These are phyloP conservation scores for Leucogyrophana mollusca DNA, from an alignment of 768 basidiomycete species.

Conservation along the genomic window DNA sequence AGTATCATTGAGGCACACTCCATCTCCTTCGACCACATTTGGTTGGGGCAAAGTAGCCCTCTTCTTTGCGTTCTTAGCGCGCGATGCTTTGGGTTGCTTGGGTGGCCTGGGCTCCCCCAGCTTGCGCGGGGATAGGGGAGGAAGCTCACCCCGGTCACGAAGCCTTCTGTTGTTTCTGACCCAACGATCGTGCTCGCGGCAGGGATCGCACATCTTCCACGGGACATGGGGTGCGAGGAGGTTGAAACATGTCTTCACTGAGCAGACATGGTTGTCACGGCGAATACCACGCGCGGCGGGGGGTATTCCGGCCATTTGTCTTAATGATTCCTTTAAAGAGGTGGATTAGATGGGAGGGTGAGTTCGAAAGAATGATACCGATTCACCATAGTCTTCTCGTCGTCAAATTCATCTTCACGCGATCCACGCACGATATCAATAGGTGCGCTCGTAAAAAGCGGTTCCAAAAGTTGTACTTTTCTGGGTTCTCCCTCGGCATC, in stretches of 20 bases:
- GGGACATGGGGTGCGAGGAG: constrained; percentile 39
- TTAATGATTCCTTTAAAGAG: constrained; percentile 1
- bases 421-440: constrained; percentile 6
- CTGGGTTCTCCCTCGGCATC: constrained; percentile 5
- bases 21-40: background rate
- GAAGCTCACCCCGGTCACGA: constrained; percentile 16
- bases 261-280: constrained; percentile 37
- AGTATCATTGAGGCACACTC: background rate
- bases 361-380: too few species aligned
- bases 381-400: constrained; percentile 3
- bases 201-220: constrained; percentile 50
- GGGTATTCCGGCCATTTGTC: constrained; percentile 14
- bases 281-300: constrained; percentile 29
- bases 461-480: constrained; percentile 2
- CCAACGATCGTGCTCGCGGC: constrained; percentile 36
- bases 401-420: constrained; percentile 4
- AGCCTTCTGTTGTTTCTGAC: constrained; percentile 27
- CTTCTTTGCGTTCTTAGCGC: background rate
- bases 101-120: background rate
- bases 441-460: constrained; percentile 4
- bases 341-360: too few species aligned
- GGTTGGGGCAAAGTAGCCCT: background rate
- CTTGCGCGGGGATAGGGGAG: constrained; percentile 1
- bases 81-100: background rate
- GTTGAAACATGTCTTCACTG: constrained; percentile 41